These are phyloP conservation scores for Chaetomium fimeti DNA, from an alignment of 495 filamentous ascomycete genomes.

Conservation along the genomic window DNA sequence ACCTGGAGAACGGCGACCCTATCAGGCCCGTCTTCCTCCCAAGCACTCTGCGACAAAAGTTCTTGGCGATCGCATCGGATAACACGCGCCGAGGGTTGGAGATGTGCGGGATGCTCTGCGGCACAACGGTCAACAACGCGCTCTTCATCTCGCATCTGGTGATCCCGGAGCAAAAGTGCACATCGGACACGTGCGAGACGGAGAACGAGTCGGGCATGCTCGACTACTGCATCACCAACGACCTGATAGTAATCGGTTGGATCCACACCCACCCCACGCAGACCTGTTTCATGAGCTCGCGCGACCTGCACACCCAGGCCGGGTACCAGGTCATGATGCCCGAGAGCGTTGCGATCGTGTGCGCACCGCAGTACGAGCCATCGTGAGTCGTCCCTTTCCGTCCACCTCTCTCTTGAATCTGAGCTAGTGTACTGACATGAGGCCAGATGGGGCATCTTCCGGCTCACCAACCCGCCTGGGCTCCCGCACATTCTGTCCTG, in stretches of 20 bases:
- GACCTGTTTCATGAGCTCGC: conserved; percentile 95
- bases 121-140: conserved; percentile 86
- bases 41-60: conserved; percentile 63
- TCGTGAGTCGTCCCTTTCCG: conserved; percentile 52
- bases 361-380: conserved; percentile 76
- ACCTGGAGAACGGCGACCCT: conserved; percentile 82
- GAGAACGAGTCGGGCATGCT: conserved; percentile 79
- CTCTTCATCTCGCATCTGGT: conserved; percentile 84
- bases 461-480: conserved; percentile 89
- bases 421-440: neutral
- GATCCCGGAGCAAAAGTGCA: conserved; percentile 86
- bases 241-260: conserved; percentile 90
- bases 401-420: neutral
- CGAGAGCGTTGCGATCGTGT: conserved; percentile 96
- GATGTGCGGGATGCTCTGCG: conserved; percentile 92
- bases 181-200: conserved; percentile 90
- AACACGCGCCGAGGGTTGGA: conserved; percentile 84
- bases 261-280: conserved; percentile 97
- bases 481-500: conserved; percentile 76
- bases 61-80: conserved; percentile 65
- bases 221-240: conserved; percentile 81
- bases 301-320: conserved; percentile 88
- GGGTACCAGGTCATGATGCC: conserved; percentile 93
- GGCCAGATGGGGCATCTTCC: conserved; percentile 81
- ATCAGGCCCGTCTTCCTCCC: conserved; percentile 88